phyloP scores from a whole-genome alignment of 2,329 filamentous ascomycete genomes.

The Aureobasidium sp. region DNA sequence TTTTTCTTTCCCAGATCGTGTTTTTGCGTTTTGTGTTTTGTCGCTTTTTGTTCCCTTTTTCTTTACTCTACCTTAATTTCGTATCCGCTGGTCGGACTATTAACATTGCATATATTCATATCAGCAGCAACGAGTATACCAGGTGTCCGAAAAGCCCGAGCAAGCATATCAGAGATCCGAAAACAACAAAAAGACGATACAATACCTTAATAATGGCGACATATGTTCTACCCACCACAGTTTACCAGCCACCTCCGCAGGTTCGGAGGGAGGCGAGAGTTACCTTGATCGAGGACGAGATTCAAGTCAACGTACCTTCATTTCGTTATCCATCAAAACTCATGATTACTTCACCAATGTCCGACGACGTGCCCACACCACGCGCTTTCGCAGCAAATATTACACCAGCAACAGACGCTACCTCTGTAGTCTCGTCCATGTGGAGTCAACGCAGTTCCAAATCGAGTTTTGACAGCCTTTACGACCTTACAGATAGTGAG shows the following conservation, averaged over 20 bases:
- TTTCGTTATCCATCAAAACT: conserved; percentile 30
- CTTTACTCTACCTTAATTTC: conserved; percentile 22
- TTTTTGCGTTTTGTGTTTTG: conserved; percentile 18
- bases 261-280: conserved; percentile 53
- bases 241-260: conserved; percentile 52
- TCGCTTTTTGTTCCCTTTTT: conserved; percentile 22
- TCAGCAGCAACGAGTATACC: conserved; percentile 4
- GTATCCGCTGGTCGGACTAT: conserved; percentile 39
- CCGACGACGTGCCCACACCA: conserved; percentile 64
- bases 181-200: conserved; percentile 3
- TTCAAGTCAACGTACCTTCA: conserved; percentile 28
- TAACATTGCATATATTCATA: conserved; percentile 16
- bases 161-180: conserved; percentile 12
- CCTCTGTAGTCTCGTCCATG: conserved; percentile 29
- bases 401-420: conserved; percentile 45
- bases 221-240: conserved; percentile 42
- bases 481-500: conserved; percentile 73
- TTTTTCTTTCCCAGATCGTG: conserved; percentile 18
- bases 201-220: conserved; percentile 36
- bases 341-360: conserved; percentile 37
- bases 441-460: conserved; percentile 61
- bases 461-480: conserved; percentile 78
- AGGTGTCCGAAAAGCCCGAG: background rate
- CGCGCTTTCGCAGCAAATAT: conserved; percentile 38
- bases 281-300: conserved; percentile 56